phyloP scores from a whole-genome alignment of 148 eudicot species.

The Bassia scoparia region DNA sequence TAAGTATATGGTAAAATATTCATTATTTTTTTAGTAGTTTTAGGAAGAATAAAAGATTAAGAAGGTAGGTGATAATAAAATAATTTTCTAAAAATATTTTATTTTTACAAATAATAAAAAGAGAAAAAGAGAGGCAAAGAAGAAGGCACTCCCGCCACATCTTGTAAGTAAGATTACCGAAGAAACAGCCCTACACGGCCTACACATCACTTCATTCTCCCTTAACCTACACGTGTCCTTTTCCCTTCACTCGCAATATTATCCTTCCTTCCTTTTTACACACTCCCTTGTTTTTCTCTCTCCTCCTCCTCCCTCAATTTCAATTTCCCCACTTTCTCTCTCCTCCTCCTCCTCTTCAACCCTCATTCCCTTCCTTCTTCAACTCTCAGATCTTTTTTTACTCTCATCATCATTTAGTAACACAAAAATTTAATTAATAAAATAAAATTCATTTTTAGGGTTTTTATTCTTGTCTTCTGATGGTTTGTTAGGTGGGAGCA shows the following conservation, averaged over 20 bases:
- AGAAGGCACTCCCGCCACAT: slow-evolving; percentile 35
- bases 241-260: too few relatives aligned
- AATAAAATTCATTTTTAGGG: slow-evolving; percentile 16
- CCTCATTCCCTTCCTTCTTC: slow-evolving; percentile 15
- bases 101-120: too few relatives aligned
- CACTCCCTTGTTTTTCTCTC: slow-evolving; percentile 2
- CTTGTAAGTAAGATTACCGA: slow-evolving; percentile 14
- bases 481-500: background rate
- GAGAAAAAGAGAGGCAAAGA: background rate
- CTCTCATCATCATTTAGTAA: background rate
- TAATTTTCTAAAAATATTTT: too few relatives aligned
- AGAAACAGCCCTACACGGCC: slow-evolving; percentile 26
- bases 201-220: background rate
- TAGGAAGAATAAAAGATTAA: too few relatives aligned
- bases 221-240: slow-evolving; percentile 47
- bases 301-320: slow-evolving; percentile 2
- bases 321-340: background rate
- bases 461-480: background rate
- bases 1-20: too few relatives aligned
- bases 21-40: too few relatives aligned
- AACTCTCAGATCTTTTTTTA: slow-evolving; percentile 6
- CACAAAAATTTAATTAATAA: too few relatives aligned
- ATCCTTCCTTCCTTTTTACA: too few relatives aligned
- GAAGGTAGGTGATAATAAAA: too few relatives aligned
- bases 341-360: background rate